These are phyloP conservation scores for Pestalotiopsis sp. DNA, from an alignment of 2,329 filamentous ascomycete species.

Conservation along the genomic window DNA sequence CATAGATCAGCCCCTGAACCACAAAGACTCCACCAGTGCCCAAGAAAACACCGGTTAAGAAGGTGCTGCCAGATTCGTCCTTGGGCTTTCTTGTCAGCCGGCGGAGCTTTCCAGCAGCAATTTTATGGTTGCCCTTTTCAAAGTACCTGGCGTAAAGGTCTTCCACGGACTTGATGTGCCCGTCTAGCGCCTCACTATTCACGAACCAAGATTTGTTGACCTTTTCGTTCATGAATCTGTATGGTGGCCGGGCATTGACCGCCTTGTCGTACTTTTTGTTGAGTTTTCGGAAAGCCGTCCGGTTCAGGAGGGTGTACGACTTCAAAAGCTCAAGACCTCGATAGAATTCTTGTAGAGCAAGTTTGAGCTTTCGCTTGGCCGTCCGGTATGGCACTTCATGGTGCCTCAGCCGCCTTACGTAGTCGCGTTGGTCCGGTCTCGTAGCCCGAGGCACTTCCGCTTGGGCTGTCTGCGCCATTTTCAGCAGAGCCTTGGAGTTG, in stretches of 20 bases:
- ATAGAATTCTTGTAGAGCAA: slow-evolving; percentile 91
- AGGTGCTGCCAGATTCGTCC: slow-evolving; percentile 58
- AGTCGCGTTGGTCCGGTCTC: slow-evolving; percentile 41
- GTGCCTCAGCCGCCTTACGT: slow-evolving; percentile 47
- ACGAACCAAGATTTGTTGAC: slow-evolving; percentile 92
- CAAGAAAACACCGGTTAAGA: slow-evolving; percentile 65
- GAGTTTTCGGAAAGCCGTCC: slow-evolving; percentile 93
- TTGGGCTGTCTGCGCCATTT: slow-evolving; percentile 52
- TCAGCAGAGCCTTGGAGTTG: slow-evolving; percentile 60
- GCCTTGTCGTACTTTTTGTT: slow-evolving; percentile 99
- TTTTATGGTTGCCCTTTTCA: slow-evolving; percentile 88
- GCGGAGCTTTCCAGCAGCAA: slow-evolving; percentile 84
- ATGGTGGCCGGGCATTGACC: slow-evolving; percentile 72
- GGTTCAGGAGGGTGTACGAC: slow-evolving; percentile 85
- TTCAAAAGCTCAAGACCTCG: slow-evolving; percentile 88
- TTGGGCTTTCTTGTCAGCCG: slow-evolving; percentile 62
- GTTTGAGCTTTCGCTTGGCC: slow-evolving; percentile 88
- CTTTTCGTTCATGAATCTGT: slow-evolving; percentile 86
- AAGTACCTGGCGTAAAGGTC: slow-evolving; percentile 95
- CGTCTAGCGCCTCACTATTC: slow-evolving; percentile 80
- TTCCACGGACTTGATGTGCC: slow-evolving; percentile 77
- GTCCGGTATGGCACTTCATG: slow-evolving; percentile 78
- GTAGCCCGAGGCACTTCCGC: slow-evolving; percentile 25
- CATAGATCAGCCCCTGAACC: slow-evolving; percentile 66
- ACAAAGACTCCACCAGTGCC: slow-evolving; percentile 67